phyloP scores from a whole-genome alignment of 1,284 basidiomycete genomes.

The Anthracocystis walkeri region DNA sequence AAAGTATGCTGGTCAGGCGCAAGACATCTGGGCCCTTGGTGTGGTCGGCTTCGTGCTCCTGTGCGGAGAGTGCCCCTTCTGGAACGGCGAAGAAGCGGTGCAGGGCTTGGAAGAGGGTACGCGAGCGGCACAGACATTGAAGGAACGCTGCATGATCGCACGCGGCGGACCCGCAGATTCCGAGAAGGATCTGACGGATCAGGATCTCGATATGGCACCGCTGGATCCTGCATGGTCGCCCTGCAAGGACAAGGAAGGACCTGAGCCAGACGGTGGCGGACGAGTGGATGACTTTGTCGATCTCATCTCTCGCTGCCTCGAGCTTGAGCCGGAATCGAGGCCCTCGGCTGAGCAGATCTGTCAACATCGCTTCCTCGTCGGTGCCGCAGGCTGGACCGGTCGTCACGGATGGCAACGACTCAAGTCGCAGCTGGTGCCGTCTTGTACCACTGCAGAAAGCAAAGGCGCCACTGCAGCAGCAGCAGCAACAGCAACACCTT shows the following conservation, averaged over 20 bases:
- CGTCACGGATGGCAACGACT: slow-evolving; percentile 63
- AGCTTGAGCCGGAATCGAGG: slow-evolving; percentile 73
- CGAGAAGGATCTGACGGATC: slow-evolving; percentile 17
- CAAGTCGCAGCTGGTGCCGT: slow-evolving; percentile 24
- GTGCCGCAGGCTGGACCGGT: slow-evolving; percentile 72
- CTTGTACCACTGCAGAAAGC: slow-evolving; percentile 26
- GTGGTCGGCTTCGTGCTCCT: slow-evolving; percentile 95
- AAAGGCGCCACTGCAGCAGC: slow-evolving; percentile 11
- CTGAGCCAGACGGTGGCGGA: slow-evolving; percentile 78
- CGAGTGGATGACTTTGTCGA: slow-evolving; percentile 82
- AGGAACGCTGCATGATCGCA: slow-evolving; percentile 54
- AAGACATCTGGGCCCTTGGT: slow-evolving; percentile 99
- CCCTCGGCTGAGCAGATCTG: slow-evolving; percentile 86
- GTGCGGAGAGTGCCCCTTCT: slow-evolving; percentile 89
- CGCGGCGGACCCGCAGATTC: slow-evolving; percentile 35
- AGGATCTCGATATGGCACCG: slow-evolving; percentile 26
- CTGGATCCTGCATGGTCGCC: slow-evolving; percentile 40
- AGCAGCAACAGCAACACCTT: not conserved
- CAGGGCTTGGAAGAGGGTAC: slow-evolving; percentile 61
- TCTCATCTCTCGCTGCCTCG: slow-evolving; percentile 82
- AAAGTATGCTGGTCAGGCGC: slow-evolving; percentile 92
- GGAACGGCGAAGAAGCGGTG: slow-evolving; percentile 72
- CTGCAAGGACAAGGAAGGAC: slow-evolving; percentile 37
- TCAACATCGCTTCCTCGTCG: slow-evolving; percentile 81
- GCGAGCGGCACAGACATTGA: slow-evolving; percentile 57